phyloP scores from a whole-genome alignment of 768 basidiomycete species.

The Leccinum broughii region DNA sequence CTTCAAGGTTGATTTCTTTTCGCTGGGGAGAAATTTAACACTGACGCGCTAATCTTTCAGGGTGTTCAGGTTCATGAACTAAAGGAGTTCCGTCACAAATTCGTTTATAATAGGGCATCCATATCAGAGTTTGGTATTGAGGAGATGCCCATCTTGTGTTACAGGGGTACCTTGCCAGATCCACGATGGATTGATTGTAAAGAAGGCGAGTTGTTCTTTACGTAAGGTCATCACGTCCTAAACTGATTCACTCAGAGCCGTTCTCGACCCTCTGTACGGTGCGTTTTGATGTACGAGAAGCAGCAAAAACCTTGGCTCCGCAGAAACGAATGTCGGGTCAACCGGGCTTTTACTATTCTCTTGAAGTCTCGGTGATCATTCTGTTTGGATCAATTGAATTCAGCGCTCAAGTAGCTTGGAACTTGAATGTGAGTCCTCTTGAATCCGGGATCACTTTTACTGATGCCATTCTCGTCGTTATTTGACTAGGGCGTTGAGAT shows the following conservation, averaged over 20 bases:
- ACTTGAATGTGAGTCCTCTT: constrained; percentile 7
- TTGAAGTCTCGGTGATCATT: constrained; percentile 12
- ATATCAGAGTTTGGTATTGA: constrained; percentile 7
- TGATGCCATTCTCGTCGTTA: background rate
- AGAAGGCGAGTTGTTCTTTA: background rate
- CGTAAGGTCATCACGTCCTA: background rate
- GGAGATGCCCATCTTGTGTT: constrained; percentile 7
- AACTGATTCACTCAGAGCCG: constrained; percentile 1
- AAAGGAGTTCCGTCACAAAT: constrained; percentile 18
- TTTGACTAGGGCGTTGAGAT: constrained; percentile 9
- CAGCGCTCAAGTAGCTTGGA: constrained; percentile 15
- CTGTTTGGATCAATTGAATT: constrained; percentile 30
- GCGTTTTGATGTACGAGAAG: constrained; percentile 10
- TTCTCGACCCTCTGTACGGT: constrained; percentile 17
- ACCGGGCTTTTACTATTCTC: constrained; percentile 6
- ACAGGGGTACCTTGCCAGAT: constrained; percentile 12
- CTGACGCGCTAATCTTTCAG: background rate
- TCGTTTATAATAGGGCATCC: background rate
- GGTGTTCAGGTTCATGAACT: constrained; percentile 12
- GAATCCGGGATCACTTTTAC: background rate
- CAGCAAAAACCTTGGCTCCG: background rate
- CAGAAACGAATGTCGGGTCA: background rate
- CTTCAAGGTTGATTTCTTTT: constrained; percentile 4
- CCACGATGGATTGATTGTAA: constrained; percentile 16
- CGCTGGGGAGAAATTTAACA: background rate